Evolutionary conservation across 129 eudicot genomes (phyloP).

Genomic region (Escallonia rubra): DNA sequence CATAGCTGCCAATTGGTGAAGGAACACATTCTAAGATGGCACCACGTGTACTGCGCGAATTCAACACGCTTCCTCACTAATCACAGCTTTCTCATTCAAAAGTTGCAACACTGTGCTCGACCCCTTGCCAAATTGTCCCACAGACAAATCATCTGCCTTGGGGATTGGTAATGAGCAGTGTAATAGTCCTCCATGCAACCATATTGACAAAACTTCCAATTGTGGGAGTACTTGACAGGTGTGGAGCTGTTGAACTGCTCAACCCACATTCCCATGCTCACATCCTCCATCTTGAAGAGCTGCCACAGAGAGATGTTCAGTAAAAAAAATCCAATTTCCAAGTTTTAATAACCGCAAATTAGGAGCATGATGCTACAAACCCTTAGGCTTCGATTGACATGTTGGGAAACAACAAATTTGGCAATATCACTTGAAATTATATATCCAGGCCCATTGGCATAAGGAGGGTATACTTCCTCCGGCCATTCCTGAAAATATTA

Average conservation of each 20-base stretch:
- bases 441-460: constrained; percentile 95
- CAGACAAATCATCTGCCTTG: constrained; percentile 86
- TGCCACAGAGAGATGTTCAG: constrained; percentile 22
- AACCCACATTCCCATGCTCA: constrained; percentile 99
- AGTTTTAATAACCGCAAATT: background rate
- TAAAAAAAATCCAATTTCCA: background rate
- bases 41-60: background rate
- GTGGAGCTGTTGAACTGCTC: constrained; percentile 80
- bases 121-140: constrained; percentile 86
- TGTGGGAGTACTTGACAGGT: constrained; percentile 65
- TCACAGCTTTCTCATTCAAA: constrained; percentile 18
- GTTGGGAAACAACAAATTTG: constrained; percentile 54
- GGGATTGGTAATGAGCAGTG: constrained; percentile 97
- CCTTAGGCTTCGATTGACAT: constrained; percentile 52
- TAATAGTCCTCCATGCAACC: constrained; percentile 84
- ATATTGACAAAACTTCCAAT: constrained; percentile 81
- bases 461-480: constrained; percentile 79
- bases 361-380: constrained; percentile 30
- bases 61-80: background rate
- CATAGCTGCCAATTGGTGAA: background rate
- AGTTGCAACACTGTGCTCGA: constrained; percentile 77
- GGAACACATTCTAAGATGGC: background rate
- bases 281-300: constrained; percentile 97
- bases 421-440: constrained; percentile 79
- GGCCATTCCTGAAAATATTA: constrained; percentile 85